Conservation (phyloP, 768 basidiomycete species). For the Lactarius tabidus region DNA sequence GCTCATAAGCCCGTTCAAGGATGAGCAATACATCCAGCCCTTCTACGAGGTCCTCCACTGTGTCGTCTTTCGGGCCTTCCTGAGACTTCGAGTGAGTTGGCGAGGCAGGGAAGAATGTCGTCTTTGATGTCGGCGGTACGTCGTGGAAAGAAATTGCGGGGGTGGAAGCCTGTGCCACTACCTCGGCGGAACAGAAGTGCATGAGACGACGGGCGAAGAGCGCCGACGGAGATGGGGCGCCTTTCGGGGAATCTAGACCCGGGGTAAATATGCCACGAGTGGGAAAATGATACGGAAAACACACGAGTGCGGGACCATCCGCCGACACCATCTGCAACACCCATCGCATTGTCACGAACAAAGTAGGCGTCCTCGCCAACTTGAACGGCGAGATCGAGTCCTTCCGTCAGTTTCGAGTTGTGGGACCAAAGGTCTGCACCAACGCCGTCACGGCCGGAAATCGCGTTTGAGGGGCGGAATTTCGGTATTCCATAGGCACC, state of each 20-base stretch:
- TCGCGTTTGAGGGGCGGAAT: constrained; percentile 21
- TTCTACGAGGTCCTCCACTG: constrained; percentile 62
- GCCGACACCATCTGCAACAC: constrained; percentile 93
- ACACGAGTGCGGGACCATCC: constrained; percentile 64
- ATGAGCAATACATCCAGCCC: constrained; percentile 66
- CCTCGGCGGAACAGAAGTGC: constrained; percentile 75
- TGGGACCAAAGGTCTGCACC: constrained; percentile 18
- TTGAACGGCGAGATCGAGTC: constrained; percentile 56
- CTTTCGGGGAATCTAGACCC: constrained; percentile 15
- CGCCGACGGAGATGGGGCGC: constrained; percentile 40
- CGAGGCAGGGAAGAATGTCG: background rate
- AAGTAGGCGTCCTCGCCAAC: constrained; percentile 95
- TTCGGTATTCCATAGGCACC: constrained; percentile 89
- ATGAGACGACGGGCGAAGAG: constrained; percentile 77
- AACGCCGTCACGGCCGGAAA: constrained; percentile 30
- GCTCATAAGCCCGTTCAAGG: constrained; percentile 65
- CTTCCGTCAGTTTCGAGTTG: constrained; percentile 29
- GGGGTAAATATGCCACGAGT: background rate
- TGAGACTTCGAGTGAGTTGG: constrained; percentile 27
- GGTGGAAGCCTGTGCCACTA: constrained; percentile 33
- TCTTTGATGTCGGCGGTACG: background rate
- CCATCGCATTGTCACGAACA: constrained; percentile 77
- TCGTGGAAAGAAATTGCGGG: constrained; percentile 21
- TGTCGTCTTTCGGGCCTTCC: constrained; percentile 42
- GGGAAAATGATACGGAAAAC: constrained; percentile 21